Evolutionary conservation across 805 yeast genomes (phyloP), one percentile per base, ranked within the genome.

Genomic region (Cyberlindnera amylophila): DNA sequence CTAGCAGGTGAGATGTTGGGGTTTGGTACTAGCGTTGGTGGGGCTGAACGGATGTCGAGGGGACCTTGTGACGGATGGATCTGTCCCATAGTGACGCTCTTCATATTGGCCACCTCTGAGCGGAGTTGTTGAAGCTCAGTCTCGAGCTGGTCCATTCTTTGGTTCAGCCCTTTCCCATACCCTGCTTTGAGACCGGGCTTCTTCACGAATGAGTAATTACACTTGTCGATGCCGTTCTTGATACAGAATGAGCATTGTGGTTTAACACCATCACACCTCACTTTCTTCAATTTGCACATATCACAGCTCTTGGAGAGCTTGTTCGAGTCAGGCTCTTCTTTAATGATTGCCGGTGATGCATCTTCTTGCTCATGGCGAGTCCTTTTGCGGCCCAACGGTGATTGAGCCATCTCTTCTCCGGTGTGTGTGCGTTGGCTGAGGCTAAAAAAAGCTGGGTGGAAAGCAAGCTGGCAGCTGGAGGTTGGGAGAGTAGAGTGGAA

Each of bases 161-260:
- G 52, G 12, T 26, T 49, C 51, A 53, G 48, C 4, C 46, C 47
- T 29, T 50, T 53, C 2, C 58, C 58, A 33, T 53, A 53, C 1
- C 58, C 58, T 4, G 52, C 50, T 21, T 53, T 53, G 15, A 53
- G 41, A 1, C 58, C 58, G 1, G 58, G 58, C 19, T 53, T 53
- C 42, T 50, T 52, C 46, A 52, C 50, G 4, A 43, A 4, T 12
- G 54, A 50, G 38, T 48, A 53, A 7, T 27, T 40, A 27, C 58
- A 53, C 4, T 13, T n/a, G 1, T 39, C 33, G 32, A 26, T 29
- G 6, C 34, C 39, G 26, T 48, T 50, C 33, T 50, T 52, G 6
- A 28, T 2, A 15, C 58, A 53, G 23, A 50, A 50, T 4, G 50
- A 40, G 36, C 58, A 53, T 7, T 35, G 26, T 2, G 55, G 58